These are phyloP conservation scores for Logfia minima DNA, from an alignment of 129 eudicot genomes.

Conservation along the genomic window DNA sequence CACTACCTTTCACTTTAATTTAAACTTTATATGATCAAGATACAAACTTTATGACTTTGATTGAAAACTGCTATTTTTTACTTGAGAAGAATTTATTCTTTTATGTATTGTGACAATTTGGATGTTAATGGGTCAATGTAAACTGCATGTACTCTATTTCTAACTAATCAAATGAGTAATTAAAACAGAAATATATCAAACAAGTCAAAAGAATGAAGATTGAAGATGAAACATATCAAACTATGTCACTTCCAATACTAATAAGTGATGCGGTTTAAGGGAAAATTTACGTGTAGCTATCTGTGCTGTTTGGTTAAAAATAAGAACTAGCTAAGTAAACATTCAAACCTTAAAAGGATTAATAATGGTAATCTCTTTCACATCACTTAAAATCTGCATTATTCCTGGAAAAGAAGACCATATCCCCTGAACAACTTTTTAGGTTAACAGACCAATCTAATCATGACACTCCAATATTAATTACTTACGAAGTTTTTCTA, in stretches of 20 bases:
- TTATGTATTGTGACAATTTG: background rate
- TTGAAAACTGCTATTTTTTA: background rate
- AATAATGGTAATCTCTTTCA: no score
- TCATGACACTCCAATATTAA: background rate
- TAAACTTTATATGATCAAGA: constrained; percentile 22
- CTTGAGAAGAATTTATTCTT: background rate
- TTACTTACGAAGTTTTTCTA: constrained; percentile 6
- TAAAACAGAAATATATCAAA: background rate
- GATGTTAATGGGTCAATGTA: background rate
- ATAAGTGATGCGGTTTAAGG: background rate
- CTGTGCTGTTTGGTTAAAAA: no score
- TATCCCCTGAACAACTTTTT: background rate
- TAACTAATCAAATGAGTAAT: background rate
- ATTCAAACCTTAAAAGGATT: background rate
- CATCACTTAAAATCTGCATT: background rate
- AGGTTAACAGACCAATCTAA: constrained; percentile 13
- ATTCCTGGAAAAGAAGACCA: background rate
- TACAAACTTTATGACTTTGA: background rate
- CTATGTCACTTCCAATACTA: no score
- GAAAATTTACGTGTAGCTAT: no score
- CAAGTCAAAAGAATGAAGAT: background rate
- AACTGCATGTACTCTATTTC: no score
- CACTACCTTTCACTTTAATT: constrained; percentile 17
- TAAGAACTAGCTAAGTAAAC: background rate
- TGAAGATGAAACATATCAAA: no score